Base-by-base conservation (phyloP, 2,329 filamentous ascomycete species). In the Venturia pyrina region DNA sequence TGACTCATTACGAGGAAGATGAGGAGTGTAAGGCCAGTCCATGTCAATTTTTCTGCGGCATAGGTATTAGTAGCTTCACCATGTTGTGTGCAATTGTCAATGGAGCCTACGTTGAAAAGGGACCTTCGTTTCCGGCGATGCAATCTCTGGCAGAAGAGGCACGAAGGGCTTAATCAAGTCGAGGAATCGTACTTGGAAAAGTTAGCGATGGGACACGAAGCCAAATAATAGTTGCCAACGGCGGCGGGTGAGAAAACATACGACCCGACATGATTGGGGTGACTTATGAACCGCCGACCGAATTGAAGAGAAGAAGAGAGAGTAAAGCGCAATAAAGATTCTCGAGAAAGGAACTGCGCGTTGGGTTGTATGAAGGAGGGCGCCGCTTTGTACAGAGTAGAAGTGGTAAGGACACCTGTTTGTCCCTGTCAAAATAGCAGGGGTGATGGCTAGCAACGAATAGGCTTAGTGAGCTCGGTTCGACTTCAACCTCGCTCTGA, bases 1-100 rank as follows among this genome's bases (percentile, higher is more conserved):
- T 97, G 95, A 83, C 92, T 97, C 95, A 99, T 99, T 80, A 99
- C 92, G 85, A 99, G 83, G 87, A 99, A 99, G 15, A 98, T 96
- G 79, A 99, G 84, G 73, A 99, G 87, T 70, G 95, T 98, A 78
- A 93, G 75, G 70, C 79, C 79, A 17, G 80, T 82, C 80, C 80
- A 82, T 80, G 82, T 78, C 74, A 82, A 76, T 69, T 79, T 76
- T 71, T 68, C 61, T 68, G 66, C 63, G 62, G 59, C 44, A 68
- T 59, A 65, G 62, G 67, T 66, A 37, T 41, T 19, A 48, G 28
- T 59, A 61, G 32, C 13, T 61, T 21, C 7, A 19, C 32, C 19
- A 15, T 21, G 17, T 5, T 17, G n/a, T 43, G 57, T 34, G 6
- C 13, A 61, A 40, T 40, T 62, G 64, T 59, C 68, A 66, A 67